Percentiles rank a stretch among this genome's conserved stretches.
These are phyloP conservation scores for Gautieria morchelliformis DNA, from an alignment of 768 basidiomycete genomes.

Conservation along the genomic window DNA sequence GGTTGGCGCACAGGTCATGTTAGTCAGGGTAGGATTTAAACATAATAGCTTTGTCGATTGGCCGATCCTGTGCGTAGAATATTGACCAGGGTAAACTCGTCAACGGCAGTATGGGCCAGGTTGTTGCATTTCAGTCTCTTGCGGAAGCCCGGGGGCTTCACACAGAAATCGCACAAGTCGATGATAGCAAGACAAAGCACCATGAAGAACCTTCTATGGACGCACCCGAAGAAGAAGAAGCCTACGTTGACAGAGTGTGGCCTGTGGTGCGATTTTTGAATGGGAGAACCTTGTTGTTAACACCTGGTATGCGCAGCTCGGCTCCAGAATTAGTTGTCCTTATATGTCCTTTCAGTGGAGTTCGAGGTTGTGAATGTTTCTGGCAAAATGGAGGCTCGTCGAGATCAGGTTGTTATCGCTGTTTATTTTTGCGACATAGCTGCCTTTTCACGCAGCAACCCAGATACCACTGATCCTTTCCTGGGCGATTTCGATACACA, in stretches of 20 bases:
- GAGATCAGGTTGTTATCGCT: constrained; percentile 39
- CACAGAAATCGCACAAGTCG: constrained; percentile 29
- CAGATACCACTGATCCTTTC: constrained; percentile 82
- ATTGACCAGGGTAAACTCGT: constrained; percentile 57
- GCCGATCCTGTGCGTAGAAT: constrained; percentile 35
- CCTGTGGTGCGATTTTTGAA: constrained; percentile 53
- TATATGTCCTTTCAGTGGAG: constrained; percentile 35
- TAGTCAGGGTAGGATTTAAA: constrained; percentile 43
- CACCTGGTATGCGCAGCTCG: background rate
- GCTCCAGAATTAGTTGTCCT: background rate
- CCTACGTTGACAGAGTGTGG: constrained; percentile 32
- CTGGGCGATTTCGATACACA: constrained; percentile 99
- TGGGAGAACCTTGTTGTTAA: constrained; percentile 32
- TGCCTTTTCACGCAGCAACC: background rate
- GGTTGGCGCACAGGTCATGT: constrained; percentile 82
- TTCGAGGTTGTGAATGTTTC: constrained; percentile 57
- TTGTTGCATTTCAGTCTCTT: constrained; percentile 36
- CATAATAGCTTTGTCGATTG: background rate
- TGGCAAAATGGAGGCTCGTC: constrained; percentile 48
- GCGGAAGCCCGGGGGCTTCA: constrained; percentile 31
- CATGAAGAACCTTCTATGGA: background rate
- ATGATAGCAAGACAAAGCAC: constrained; percentile 16
- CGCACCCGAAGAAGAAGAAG: too few relatives aligned
- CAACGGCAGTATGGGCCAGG: constrained; percentile 59
- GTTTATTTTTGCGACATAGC: background rate